A percentile compares a stretch with the other conserved stretches of the same genome.
These are phyloP conservation scores for Craspedostauros australis DNA, from an alignment of 108 stramenopile species.

Conservation along the genomic window DNA sequence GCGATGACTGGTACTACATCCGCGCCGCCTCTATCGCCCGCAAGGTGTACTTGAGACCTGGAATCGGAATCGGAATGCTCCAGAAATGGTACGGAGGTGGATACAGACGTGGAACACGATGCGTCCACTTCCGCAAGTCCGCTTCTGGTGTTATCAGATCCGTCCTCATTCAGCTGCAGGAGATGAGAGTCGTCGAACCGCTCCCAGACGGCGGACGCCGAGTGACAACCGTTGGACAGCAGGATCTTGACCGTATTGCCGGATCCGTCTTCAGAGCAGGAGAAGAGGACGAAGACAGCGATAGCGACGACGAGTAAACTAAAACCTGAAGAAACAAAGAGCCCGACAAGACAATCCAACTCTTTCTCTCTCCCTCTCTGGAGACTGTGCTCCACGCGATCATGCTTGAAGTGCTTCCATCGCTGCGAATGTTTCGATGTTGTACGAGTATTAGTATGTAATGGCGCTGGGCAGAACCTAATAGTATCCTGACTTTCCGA, in stretches of 20 bases:
- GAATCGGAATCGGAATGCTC: conserved; percentile 94
- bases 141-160: conserved; percentile 91
- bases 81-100: conserved; percentile 95
- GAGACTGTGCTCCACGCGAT: too few species aligned
- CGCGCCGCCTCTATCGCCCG: conserved; percentile 98
- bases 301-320: conserved; percentile 25
- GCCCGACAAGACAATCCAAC: background rate
- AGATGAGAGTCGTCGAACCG: conserved; percentile 93
- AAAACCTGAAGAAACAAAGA: too few species aligned
- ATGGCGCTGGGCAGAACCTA: too few species aligned
- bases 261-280: conserved; percentile 77
- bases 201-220: conserved; percentile 74
- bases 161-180: conserved; percentile 90
- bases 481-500: too few species aligned
- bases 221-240: conserved; percentile 94
- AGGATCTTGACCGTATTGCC: conserved; percentile 99
- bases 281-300: conserved; percentile 42
- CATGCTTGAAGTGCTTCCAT: too few species aligned
- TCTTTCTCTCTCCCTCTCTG: background rate
- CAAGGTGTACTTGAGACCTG: conserved; percentile 96
- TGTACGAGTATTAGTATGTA: too few species aligned
- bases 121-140: conserved; percentile 94
- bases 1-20: conserved; percentile 99
- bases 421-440: too few species aligned
- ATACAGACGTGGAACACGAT: conserved; percentile 83